Evolutionary conservation across 495 filamentous ascomycete genomes (phyloP), one percentile per base, ranked within the genome.

Genomic region (Zalerion maritima): DNA sequence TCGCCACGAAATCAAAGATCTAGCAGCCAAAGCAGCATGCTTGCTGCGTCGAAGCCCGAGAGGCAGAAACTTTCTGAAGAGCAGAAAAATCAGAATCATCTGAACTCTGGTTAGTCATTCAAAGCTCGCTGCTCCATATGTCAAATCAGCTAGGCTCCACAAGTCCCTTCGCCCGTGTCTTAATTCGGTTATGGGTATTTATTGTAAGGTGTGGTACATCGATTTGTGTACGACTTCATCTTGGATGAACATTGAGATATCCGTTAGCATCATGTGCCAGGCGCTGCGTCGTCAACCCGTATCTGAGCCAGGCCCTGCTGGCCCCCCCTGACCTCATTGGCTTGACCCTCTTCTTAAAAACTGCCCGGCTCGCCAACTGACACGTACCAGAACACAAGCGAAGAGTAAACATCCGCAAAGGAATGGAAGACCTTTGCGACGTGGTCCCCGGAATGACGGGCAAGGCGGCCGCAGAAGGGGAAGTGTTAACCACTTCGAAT

Each of bases 31-130:
- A 18, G 12, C 21, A 38, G 12, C 24, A 47, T 37, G 35, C 31
- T 32, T 15, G 30, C 35, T 13, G 35, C 38, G 32, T 36, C 45
- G 5, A 24, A 29, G 8, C 56, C 54, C 8, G 75, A 81, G 17
- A 75, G 73, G 40, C 78, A 79, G n/a, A 73, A 82, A 12, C 61
- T 92, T 32, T 83, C 78, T 3, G 81, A 86, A 31, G 69, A 78
- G 35, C 78, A 92, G 49, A 92, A 89, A 62, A 91, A 89, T 54
- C 72, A 72, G 36, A 94, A 93, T 41, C 85, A 93, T 46, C 89
- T 92, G 40, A 72, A 71, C 6, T 85, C 79, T 1, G 64, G 64
- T 67, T 41, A 14, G 28, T 25, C 23, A 25, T 8, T 24, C n/a
- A n/a, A n/a, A n/a, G n/a, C n/a, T n/a, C n/a, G n/a, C n/a, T n/a